A percentile compares a stretch with the other conserved stretches of the same genome.
Evolutionary conservation across 148 eudicot genomes (phyloP).

Genomic region (Mesembryanthemum crystallinum): DNA sequence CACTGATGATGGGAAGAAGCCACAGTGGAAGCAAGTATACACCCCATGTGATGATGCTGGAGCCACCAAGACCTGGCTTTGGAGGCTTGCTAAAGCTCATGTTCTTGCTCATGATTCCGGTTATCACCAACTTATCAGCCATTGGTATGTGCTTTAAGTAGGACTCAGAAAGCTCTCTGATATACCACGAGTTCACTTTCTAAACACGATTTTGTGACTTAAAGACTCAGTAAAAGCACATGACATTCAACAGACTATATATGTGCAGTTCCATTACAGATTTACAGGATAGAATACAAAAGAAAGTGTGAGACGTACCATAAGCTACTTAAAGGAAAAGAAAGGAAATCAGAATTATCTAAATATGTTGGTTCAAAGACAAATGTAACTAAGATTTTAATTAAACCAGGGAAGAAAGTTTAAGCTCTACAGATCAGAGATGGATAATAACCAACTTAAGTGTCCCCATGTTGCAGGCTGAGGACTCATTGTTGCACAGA

Average conservation of each 20-base stretch:
- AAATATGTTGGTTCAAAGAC: no score
- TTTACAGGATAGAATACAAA: no score
- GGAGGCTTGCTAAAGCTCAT: slow-evolving; percentile 86
- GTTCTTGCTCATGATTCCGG: slow-evolving; percentile 88
- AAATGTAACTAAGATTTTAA: no score
- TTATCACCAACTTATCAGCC: slow-evolving; percentile 69
- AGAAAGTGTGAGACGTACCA: no score
- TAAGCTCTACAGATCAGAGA: background rate
- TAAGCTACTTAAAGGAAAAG: no score
- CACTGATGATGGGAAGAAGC: slow-evolving; percentile 44
- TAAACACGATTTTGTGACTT: no score
- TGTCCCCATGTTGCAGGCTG: slow-evolving; percentile 41
- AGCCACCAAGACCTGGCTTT: slow-evolving; percentile 70
- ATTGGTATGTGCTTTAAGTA: slow-evolving; percentile 44
- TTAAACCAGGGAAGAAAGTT: no score
- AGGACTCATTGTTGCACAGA: slow-evolving; percentile 72
- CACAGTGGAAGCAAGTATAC: slow-evolving; percentile 65
- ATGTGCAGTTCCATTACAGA: no score
- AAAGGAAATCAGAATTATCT: no score
- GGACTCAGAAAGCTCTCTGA: background rate
- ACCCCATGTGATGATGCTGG: slow-evolving; percentile 45
- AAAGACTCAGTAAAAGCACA: no score
- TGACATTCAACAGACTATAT: no score
- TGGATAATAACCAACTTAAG: background rate
- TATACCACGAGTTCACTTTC: no score